phyloP scores from a whole-genome alignment of 805 yeast genomes.

The Phaffomyces opuntiae region DNA sequence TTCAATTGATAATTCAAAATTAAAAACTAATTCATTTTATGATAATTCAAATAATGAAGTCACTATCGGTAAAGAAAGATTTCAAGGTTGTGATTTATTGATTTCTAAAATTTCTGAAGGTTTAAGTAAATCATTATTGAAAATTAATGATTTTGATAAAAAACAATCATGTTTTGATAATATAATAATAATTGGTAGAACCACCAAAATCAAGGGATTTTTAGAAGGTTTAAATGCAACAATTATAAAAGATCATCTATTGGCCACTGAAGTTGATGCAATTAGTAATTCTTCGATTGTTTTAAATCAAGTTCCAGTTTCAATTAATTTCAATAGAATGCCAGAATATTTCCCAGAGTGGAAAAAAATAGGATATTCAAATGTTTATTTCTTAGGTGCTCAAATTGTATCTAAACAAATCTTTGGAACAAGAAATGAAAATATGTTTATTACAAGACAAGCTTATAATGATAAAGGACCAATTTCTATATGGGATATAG shows the following conservation, averaged over 20 bases:
- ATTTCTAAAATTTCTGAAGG: conserved; percentile 47
- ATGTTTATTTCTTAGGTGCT: conserved; percentile 76
- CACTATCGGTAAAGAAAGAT: conserved; percentile 85
- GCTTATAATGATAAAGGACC: conserved; percentile 80
- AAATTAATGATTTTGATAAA: conserved; percentile 58
- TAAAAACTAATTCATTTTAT: conserved; percentile 63
- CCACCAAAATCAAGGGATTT: conserved; percentile 69
- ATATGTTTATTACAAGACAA: conserved; percentile 56
- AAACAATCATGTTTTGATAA: conserved; percentile 84
- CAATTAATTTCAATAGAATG: conserved; percentile 57
- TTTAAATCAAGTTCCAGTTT: conserved; percentile 71
- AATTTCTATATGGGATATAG: conserved; percentile 66
- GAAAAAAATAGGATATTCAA: conserved; percentile 76
- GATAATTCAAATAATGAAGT: conserved; percentile 60
- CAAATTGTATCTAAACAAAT: conserved; percentile 83
- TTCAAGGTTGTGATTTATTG: conserved; percentile 66
- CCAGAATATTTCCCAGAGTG: conserved; percentile 95
- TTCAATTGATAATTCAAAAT: conserved; percentile 49
- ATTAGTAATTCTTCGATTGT: conserved; percentile 11
- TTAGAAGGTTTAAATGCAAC: conserved; percentile 58
- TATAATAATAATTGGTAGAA: conserved; percentile 72
- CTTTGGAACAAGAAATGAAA: conserved; percentile 56
- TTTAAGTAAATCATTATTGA: conserved; percentile 45
- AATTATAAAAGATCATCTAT: conserved; percentile 49
- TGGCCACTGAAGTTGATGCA: conserved; percentile 26